phyloP scores from a whole-genome alignment of 768 basidiomycete genomes.

The Trametes cingulata region DNA sequence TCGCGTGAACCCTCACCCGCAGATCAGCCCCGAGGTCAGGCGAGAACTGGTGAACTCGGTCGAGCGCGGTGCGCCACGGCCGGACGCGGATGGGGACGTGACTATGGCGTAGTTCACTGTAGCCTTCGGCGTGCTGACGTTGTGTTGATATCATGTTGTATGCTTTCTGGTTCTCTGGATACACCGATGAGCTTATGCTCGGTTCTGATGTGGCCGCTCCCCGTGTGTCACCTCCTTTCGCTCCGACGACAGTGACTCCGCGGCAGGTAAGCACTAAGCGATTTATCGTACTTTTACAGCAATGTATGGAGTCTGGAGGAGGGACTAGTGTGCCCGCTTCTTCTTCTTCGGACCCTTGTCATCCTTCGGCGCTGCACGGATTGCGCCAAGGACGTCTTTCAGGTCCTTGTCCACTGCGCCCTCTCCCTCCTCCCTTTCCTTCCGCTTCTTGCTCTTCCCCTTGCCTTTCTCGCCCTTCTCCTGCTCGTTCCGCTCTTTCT shows the following conservation, averaged over 20 bases:
- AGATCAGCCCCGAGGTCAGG: conserved; percentile 88
- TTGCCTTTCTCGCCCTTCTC: conserved; percentile 7
- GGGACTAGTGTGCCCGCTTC: conserved; percentile 16
- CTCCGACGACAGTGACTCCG: too few species aligned
- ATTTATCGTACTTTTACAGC: conserved; percentile 15
- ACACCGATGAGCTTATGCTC: background rate
- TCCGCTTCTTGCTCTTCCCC: conserved; percentile 16
- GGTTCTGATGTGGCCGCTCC: background rate
- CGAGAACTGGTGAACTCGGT: conserved; percentile 88
- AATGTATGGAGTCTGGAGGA: background rate
- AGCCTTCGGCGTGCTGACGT: background rate
- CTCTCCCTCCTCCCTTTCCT: conserved; percentile 4
- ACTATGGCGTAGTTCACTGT: conserved; percentile 22
- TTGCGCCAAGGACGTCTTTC: conserved; percentile 57
- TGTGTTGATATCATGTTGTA: conserved; percentile 6
- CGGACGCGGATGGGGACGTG: conserved; percentile 59
- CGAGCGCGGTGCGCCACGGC: conserved; percentile 77
- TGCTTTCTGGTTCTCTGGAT: background rate
- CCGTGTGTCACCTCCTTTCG: too few species aligned
- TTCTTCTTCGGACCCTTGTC: conserved; percentile 42
- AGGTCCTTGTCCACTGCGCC: conserved; percentile 39
- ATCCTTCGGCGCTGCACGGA: conserved; percentile 54
- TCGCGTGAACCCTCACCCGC: conserved; percentile 79
- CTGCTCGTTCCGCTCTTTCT: conserved; percentile 10
- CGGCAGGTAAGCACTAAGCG: background rate